These are phyloP conservation scores for Obba rivulosa DNA, from an alignment of 768 basidiomycete genomes.

Conservation along the genomic window DNA sequence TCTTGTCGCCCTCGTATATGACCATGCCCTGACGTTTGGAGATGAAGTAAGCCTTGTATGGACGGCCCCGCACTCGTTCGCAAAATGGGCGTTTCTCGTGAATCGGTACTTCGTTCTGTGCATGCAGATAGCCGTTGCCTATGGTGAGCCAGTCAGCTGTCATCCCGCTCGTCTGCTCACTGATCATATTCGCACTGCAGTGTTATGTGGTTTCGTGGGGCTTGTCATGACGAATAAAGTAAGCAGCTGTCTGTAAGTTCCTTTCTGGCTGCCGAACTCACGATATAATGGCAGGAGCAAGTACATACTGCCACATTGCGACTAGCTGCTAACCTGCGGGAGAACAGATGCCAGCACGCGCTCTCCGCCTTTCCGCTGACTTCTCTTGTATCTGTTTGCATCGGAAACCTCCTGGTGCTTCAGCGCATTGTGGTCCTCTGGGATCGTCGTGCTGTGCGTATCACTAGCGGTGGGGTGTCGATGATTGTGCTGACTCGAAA, in stretches of 20 bases:
- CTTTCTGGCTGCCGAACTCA: neutral
- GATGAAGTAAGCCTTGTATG: slow-evolving; percentile 39
- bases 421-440: slow-evolving; percentile 30
- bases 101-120: slow-evolving; percentile 34
- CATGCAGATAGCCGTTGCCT: slow-evolving; percentile 17
- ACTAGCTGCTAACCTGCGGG: neutral
- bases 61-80: slow-evolving; percentile 29
- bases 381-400: slow-evolving; percentile 23
- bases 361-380: slow-evolving; percentile 18
- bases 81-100: slow-evolving; percentile 35
- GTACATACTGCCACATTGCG: neutral
- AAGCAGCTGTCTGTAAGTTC: slow-evolving; percentile 2
- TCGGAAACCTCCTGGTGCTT: slow-evolving; percentile 30
- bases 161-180: neutral
- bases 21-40: slow-evolving; percentile 35
- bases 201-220: slow-evolving; percentile 19
- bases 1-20: slow-evolving; percentile 32
- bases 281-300: slow-evolving; percentile 1
- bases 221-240: slow-evolving; percentile 10
- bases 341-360: slow-evolving; percentile 25
- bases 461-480: neutral
- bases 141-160: slow-evolving; percentile 19
- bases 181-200: slow-evolving; percentile 3
- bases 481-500: neutral
- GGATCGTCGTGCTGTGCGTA: slow-evolving; percentile 27